These are phyloP conservation scores for Lactarius vividus DNA, from an alignment of 768 basidiomycete species.

Conservation along the genomic window DNA sequence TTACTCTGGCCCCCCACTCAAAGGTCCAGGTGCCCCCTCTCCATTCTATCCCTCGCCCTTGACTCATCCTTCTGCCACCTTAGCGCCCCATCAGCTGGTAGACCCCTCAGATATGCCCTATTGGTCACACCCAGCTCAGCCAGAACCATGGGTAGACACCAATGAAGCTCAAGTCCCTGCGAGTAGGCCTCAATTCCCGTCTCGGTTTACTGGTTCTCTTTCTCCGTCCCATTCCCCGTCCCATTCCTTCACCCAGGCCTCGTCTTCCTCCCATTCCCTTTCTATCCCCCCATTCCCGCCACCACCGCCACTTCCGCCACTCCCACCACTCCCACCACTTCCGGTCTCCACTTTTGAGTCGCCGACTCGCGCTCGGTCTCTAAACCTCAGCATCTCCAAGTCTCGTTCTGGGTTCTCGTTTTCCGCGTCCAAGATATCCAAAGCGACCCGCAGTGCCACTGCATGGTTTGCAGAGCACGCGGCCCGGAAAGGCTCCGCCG, in stretches of 20 bases:
- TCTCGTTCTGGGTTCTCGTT: slow-evolving; percentile 13
- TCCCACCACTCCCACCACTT: neutral
- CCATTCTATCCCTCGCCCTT: neutral
- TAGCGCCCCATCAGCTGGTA: neutral
- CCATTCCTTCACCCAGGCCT: neutral
- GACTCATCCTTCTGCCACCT: neutral
- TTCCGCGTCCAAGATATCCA: neutral
- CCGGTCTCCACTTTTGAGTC: neutral
- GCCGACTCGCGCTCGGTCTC: neutral
- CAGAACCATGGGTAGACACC: neutral
- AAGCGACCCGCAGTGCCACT: slow-evolving; percentile 3
- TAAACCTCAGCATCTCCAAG: neutral
- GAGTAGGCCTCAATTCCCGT: neutral
- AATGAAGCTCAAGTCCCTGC: neutral
- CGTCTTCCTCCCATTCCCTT: neutral
- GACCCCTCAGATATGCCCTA: neutral
- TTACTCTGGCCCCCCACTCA: neutral
- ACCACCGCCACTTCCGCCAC: neutral
- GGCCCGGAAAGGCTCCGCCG: neutral
- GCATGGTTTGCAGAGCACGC: neutral
- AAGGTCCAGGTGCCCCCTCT: neutral
- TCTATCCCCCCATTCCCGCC: neutral
- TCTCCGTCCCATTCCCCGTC: neutral
- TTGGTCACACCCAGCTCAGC: neutral
- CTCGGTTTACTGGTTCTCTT: neutral